Base-by-base conservation (phyloP, 1,139 yeast genomes). In the Lodderomyces orthopsilosis region DNA sequence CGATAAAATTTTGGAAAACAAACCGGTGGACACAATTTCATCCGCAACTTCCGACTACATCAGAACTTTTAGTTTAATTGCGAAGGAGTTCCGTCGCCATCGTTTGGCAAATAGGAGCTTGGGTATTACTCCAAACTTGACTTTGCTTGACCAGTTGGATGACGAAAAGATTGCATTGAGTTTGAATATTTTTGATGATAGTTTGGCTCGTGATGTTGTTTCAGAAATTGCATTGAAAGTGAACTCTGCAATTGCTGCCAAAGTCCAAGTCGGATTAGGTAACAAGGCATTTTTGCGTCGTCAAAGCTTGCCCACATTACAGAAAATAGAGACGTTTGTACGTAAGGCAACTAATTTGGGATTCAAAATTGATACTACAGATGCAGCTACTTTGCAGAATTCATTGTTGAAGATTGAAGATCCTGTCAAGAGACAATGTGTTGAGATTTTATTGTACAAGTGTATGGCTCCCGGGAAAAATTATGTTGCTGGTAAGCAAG, bases 391-490 rank as follows among this genome's bases (percentile, higher is more conserved):
- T 2, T 74, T 93, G 48, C 85, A 87, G 49, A 79, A 77, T 50
- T 84, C 95, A 1, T 75, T 93, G 41, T 73, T 88, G 46, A 63
- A 68, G 7, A 79, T 89, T 51, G 71, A 78, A 40, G 87, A 89
- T 58, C 74, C 77, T 3, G 75, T 77, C 22, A 76, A 78, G 47
- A 79, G 96, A 55, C 78, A 76, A 52, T 87, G 94, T 42, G 76
- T 90, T 34, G 96, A 91, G 60, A 81, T 94, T 1, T 70, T 88
- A 47, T 68, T 93, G 49, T 83, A 74, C 67, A 93, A 93, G 68
- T 83, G 94, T 45, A 77, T 93, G 83, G 75, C 85, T 13, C 77
- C 95, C 56, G 95, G 96, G 27, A 86, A 82, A 59, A 93, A 93
- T 60, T 85, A 82, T 51, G 81, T 90, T 57, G 95, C 97, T 9